Conservation (phyloP, 202 grass and related monocot species). For the Eragrostis tef region DNA sequence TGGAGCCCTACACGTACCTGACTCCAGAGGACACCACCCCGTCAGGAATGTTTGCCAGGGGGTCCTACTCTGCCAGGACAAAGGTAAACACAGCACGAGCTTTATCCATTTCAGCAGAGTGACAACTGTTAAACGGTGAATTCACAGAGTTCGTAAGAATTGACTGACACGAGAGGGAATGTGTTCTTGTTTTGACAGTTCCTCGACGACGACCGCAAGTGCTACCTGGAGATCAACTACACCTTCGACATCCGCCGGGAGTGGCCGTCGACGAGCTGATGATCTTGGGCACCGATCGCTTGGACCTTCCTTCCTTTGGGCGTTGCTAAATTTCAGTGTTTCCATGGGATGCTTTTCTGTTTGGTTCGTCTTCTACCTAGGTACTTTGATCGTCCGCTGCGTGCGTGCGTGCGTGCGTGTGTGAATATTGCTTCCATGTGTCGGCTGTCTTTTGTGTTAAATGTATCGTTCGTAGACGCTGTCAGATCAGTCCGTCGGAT, state of each 20-base stretch:
- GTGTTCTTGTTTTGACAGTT: constrained; percentile 61
- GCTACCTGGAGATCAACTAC: constrained; percentile 98
- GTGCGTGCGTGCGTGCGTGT: constrained; percentile 16
- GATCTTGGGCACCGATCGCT: background rate
- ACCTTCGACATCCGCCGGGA: constrained; percentile 93
- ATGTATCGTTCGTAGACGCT: background rate
- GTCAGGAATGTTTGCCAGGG: constrained; percentile 84
- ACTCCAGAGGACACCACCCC: constrained; percentile 91
- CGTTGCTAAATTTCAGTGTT: background rate
- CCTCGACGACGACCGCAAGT: constrained; percentile 88
- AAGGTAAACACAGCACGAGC: constrained; percentile 54
- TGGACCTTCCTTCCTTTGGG: background rate
- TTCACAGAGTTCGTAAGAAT: background rate
- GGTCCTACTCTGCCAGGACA: constrained; percentile 85
- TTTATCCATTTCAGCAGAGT: background rate
- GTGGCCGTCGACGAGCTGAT: constrained; percentile 60
- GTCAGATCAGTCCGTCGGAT: constrained; percentile 6
- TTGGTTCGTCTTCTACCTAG: constrained; percentile 37
- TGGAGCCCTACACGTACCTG: constrained; percentile 83
- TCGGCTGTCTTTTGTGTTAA: background rate
- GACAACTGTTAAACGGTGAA: background rate
- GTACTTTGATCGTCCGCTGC: constrained; percentile 17
- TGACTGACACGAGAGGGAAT: background rate
- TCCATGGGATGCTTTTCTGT: constrained; percentile 4
- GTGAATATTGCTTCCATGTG: constrained; percentile 40